phyloP scores from a whole-genome alignment of 768 basidiomycete species.

The Stropharia rugosoannulata region DNA sequence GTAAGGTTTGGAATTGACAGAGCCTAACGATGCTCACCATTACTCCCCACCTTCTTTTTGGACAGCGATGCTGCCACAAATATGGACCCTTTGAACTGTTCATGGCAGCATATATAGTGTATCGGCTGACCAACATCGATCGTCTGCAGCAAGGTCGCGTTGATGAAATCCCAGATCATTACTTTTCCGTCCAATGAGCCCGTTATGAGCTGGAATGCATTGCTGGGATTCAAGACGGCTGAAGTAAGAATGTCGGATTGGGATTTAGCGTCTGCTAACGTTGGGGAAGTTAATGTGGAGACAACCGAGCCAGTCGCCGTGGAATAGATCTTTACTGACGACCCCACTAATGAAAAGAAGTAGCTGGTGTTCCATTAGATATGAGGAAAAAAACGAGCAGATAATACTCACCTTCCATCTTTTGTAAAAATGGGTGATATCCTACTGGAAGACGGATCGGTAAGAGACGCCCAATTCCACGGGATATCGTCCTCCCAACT shows the following conservation, averaged over 20 bases:
- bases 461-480: conserved; percentile 73
- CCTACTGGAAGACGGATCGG: conserved; percentile 63
- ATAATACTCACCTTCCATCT: conserved; percentile 70
- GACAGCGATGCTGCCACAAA: conserved; percentile 65
- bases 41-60: conserved; percentile 39
- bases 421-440: conserved; percentile 80
- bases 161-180: conserved; percentile 92
- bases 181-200: conserved; percentile 81
- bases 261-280: conserved; percentile 30
- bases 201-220: conserved; percentile 87
- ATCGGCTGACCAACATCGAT: conserved; percentile 71
- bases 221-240: conserved; percentile 77
- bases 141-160: conserved; percentile 75
- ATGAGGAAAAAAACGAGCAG: not conserved
- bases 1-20: conserved; percentile 7
- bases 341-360: conserved; percentile 85
- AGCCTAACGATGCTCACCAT: conserved; percentile 22
- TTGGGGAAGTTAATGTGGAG: conserved; percentile 71
- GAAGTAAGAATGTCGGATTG: conserved; percentile 63
- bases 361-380: conserved; percentile 48
- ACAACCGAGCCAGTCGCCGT: conserved; percentile 73
- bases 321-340: conserved; percentile 85
- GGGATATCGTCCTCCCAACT: conserved; percentile 29
- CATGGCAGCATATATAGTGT: conserved; percentile 69
- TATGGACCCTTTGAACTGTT: conserved; percentile 62